Conservation (phyloP, 495 filamentous ascomycete species). For the Haplographium delicatum region DNA sequence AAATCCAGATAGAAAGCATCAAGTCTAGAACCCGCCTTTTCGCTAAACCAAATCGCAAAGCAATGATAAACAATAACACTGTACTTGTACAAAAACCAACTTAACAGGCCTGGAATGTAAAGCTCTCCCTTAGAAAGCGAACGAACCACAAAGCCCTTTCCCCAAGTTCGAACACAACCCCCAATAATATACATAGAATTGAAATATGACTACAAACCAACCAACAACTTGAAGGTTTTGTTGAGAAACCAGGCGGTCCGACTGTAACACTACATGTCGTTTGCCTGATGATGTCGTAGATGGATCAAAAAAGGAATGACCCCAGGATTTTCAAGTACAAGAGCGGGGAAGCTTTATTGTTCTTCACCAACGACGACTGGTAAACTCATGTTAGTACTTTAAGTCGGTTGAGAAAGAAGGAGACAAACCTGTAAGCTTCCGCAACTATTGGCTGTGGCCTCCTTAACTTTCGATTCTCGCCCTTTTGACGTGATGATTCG, state of each 20-base stretch:
- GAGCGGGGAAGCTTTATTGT: background rate
- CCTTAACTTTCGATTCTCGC: slow-evolving; percentile 24
- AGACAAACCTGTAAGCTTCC: slow-evolving; percentile 37
- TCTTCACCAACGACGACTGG: slow-evolving; percentile 26
- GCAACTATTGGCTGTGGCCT: slow-evolving; percentile 32
- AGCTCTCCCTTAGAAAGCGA: background rate
- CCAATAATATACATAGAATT: slow-evolving; percentile 4
- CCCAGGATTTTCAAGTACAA: too few relatives aligned
- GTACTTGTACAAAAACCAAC: slow-evolving; percentile 17
- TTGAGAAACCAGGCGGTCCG: background rate
- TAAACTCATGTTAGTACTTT: slow-evolving; percentile 5
- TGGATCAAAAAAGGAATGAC: too few relatives aligned
- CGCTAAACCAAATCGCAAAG: slow-evolving; percentile 6
- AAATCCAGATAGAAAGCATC: slow-evolving; percentile 1
- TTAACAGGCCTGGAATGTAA: slow-evolving; percentile 1
- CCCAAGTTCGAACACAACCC: background rate
- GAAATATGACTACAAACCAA: slow-evolving; percentile 8
- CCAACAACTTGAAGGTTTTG: slow-evolving; percentile 26
- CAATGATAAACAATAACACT: slow-evolving; percentile 11
- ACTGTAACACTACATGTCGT: slow-evolving; percentile 17
- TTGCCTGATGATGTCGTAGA: background rate
- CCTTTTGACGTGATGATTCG: slow-evolving; percentile 22
- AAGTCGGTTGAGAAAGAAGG: background rate
- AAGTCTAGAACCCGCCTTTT: slow-evolving; percentile 9
- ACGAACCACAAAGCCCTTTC: slow-evolving; percentile 6